Evolutionary conservation across 2,329 filamentous ascomycete species (phyloP), one percentile per base, ranked within the genome.

Genomic region (Stagonosporopsis vannaccii): DNA sequence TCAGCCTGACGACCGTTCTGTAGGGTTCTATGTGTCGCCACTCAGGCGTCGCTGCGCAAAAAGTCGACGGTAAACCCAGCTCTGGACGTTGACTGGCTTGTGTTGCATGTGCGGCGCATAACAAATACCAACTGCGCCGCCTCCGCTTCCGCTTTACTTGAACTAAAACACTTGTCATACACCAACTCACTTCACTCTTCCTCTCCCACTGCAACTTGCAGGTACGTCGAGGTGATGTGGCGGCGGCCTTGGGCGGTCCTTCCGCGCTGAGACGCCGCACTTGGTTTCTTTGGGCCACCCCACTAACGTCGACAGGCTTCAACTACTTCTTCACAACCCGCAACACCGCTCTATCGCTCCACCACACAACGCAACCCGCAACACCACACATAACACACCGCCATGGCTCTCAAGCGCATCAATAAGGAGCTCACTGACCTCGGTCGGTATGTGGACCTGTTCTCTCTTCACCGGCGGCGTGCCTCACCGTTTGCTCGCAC

Each of bases 341-440:
- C 62, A 59, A 66, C 70, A 58, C 66, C 61, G 30, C 67, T 57
- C 66, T 65, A 57, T 48, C 48, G 48, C 58, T 26, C 47, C 48
- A 42, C 55, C 58, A 49, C 51, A 54, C 56, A 52, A 57, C 59
- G 58, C 59, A 58, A 57, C 56, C 46, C 56, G 63, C 63, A 59
- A 54, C 63, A 61, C 61, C 61, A 61, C 62, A 64, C 59, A 59
- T 66, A 64, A 68, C 65, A 69, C 59, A 43, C 41, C 58, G 51
- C 68, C 60, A 95, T 95, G 91, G 91, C 91, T 80, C 86, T 95
- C 74, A 95, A 95, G 89, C 88, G 91, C 81, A 95, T 95, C 81
- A 94, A 94, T 86, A 95, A 93, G 88, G 91, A 95, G 82, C 87
- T 95, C 78, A 89, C 90, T 80, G 91, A 95, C 79, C 85, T 95